Base-by-base conservation (phyloP, 2,329 filamentous ascomycete species). In the Emmonsia crescens region DNA sequence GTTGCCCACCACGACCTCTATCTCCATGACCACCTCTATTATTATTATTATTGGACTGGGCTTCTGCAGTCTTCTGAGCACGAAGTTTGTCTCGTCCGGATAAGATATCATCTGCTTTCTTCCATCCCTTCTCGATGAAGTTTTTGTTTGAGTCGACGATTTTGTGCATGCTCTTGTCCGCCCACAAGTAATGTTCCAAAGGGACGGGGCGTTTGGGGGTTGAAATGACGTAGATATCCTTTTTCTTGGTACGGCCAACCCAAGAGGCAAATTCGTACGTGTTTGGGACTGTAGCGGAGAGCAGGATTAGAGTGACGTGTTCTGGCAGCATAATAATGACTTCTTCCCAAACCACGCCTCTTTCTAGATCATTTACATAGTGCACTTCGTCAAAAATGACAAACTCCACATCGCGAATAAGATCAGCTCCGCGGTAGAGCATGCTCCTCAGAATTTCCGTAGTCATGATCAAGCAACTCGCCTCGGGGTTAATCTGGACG, bases 271-370 rank as follows among this genome's bases (percentile, higher is more conserved):
- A 99, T 72, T 99, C 94, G 65, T 96, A 85, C 0, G 94, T 97
- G 72, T 99, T 99, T 1, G 94, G 94, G 0, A 99, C 94, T 0
- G 94, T 99, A 0, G 94, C 94, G 4, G 94, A 99, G 2, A 99
- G 82, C 1, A 97, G 79, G 67, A 99, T 99, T 27, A 99, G 82
- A 1, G 94, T 96, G 46, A 99, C 91, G 76, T 99, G 94, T 72
- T 96, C 92, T 0, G 94, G 94, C 61, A 99, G 82, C 94, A 99
- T 97, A 70, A 99, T 99, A 71, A 99, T 99, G 69, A 99, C 94
- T 75, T 99, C 94, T 75, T 99, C 94, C 94, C 94, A 99, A 0
- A 99, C 94, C 5, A 99, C 94, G 70, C 94, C 94, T 76, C 94
- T 85, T 74, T 97, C 94, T 31, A 89, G 83, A 73, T 99, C 94